Conservation (phyloP, 1,284 basidiomycete genomes). For the Vanrija pseudolonga region DNA sequence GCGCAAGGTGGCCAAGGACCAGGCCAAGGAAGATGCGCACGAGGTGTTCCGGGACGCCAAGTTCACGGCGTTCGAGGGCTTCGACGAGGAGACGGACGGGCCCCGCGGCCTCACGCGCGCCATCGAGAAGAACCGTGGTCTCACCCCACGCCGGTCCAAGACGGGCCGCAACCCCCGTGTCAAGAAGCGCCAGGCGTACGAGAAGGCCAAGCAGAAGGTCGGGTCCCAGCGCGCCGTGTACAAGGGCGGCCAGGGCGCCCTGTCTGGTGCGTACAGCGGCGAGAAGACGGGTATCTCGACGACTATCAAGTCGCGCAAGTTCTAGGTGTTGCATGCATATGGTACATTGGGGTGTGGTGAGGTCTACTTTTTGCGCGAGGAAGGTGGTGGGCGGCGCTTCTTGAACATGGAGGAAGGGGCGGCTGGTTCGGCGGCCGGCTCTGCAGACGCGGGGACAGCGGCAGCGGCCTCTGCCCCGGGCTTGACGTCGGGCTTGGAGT, state of each 20-base stretch:
- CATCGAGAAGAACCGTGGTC: conserved; percentile 86
- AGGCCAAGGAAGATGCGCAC: conserved; percentile 73
- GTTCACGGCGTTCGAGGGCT: conserved; percentile 55
- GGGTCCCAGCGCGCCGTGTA: conserved; percentile 81
- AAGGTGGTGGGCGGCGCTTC: conserved; percentile 46
- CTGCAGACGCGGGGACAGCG: no score
- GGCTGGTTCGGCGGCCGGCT: conserved; percentile 7
- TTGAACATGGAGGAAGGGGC: conserved; percentile 42
- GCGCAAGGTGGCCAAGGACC: conserved; percentile 66
- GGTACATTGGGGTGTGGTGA: neutral
- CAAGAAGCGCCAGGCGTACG: conserved; percentile 88
- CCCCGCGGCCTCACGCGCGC: conserved; percentile 82
- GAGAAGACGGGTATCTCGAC: conserved; percentile 73
- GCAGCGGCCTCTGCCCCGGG: neutral
- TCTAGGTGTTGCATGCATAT: conserved; percentile 39
- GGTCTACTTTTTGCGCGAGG: conserved; percentile 35
- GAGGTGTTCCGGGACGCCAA: conserved; percentile 62
- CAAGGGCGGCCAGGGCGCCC: conserved; percentile 68
- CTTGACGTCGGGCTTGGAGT: conserved; percentile 1
- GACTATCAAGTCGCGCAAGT: conserved; percentile 75
- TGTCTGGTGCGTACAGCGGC: conserved; percentile 52
- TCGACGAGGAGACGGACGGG: conserved; percentile 53
- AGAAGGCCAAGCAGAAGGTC: conserved; percentile 88
- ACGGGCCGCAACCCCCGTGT: conserved; percentile 86
- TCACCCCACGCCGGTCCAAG: conserved; percentile 82